Percentiles rank a stretch among this genome's conserved stretches.
Conservation (phyloP, 2,329 filamentous ascomycete genomes). For the Talaromyces sp. region DNA sequence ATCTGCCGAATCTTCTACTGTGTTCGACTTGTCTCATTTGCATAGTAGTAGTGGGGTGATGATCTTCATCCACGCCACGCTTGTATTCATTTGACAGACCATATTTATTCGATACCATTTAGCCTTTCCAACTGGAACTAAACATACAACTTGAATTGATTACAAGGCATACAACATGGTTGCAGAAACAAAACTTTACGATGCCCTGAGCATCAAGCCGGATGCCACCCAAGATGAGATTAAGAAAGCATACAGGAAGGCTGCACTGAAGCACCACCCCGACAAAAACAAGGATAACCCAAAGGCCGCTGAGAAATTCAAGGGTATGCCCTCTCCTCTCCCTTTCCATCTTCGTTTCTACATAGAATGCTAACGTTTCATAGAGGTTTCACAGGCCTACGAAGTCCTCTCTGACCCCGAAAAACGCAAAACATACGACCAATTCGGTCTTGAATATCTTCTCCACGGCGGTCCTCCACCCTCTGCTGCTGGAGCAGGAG, state of each 20-base stretch:
- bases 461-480: slow-evolving; percentile 71
- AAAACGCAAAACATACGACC: slow-evolving; percentile 93
- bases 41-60: slow-evolving; percentile 8
- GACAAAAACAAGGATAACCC: slow-evolving; percentile 97
- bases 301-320: slow-evolving; percentile 86
- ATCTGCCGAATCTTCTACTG: slow-evolving; percentile 34
- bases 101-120: neutral
- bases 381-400: slow-evolving; percentile 92
- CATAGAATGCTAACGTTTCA: slow-evolving; percentile 19
- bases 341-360: neutral
- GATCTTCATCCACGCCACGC: slow-evolving; percentile 6
- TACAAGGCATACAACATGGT: slow-evolving; percentile 63
- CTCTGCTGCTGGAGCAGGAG: slow-evolving; percentile 49
- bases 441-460: slow-evolving; percentile 90
- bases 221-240: slow-evolving; percentile 87
- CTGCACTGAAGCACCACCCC: slow-evolving; percentile 86
- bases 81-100: neutral
- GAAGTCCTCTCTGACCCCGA: slow-evolving; percentile 97
- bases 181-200: slow-evolving; percentile 93
- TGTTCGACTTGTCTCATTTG: slow-evolving; percentile 27
- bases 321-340: slow-evolving; percentile 50
- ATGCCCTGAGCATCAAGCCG: slow-evolving; percentile 74
- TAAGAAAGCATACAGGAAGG: slow-evolving; percentile 84
- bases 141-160: neutral
- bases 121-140: neutral